A percentile compares a stretch with the other conserved stretches of the same genome.
These are phyloP conservation scores for Neckera pumila DNA, from an alignment of 225 moss, liverwort and hornwort species.

Conservation along the genomic window DNA sequence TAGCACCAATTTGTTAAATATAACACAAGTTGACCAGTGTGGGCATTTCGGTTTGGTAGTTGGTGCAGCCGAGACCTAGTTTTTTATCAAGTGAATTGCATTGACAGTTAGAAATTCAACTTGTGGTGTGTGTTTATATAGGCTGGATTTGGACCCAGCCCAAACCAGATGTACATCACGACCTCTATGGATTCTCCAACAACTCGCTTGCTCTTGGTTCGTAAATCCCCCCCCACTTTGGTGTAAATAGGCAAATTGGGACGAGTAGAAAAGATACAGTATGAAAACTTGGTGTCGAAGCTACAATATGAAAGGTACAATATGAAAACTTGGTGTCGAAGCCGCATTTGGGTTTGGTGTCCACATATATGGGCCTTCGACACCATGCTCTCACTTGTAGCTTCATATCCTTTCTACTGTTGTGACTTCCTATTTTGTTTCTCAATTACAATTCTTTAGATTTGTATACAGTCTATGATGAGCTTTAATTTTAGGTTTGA, in stretches of 20 bases:
- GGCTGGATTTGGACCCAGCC: constrained; percentile 51
- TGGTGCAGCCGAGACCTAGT: background rate
- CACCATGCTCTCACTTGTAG: background rate
- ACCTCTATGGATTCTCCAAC: constrained; percentile 44
- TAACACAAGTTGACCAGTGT: background rate
- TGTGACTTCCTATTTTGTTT: background rate
- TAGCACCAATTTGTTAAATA: background rate
- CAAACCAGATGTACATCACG: constrained; percentile 59
- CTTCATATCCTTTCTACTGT: background rate
- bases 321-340: background rate
- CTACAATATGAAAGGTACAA: background rate
- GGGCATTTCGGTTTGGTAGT: background rate
- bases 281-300: background rate
- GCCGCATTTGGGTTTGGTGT: background rate
- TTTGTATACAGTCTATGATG: background rate
- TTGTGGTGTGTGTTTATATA: background rate
- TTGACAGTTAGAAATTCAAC: background rate
- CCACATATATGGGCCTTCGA: background rate
- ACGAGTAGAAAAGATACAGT: background rate
- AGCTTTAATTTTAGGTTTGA: background rate
- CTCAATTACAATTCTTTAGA: background rate
- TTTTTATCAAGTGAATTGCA: background rate
- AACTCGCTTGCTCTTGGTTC: constrained; percentile 68
- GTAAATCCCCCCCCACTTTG: background rate
- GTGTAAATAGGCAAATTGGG: background rate